Evolutionary conservation across 805 yeast species (phyloP).

Genomic region (Starmerella bombi): DNA sequence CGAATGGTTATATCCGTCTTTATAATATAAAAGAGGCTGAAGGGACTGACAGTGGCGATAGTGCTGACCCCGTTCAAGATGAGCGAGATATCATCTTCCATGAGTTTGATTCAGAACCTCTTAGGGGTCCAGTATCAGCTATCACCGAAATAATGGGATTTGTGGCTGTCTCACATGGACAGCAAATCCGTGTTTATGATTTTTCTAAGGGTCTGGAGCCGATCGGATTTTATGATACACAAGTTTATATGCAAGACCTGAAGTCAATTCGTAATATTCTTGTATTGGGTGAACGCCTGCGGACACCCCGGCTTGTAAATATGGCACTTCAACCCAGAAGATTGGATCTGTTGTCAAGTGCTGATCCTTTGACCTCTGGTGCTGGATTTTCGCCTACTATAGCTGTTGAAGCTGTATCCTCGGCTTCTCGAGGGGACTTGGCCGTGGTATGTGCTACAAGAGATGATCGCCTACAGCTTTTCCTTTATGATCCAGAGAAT

Average conservation of each 20-base stretch:
- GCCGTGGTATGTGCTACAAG: constrained; percentile 57
- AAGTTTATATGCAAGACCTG: constrained; percentile 62
- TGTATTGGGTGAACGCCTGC: constrained; percentile 67
- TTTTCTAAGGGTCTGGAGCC: constrained; percentile 76
- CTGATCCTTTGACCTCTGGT: constrained; percentile 28
- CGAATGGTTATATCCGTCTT: constrained; percentile 64
- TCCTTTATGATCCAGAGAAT: constrained; percentile 88
- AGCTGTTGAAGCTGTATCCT: constrained; percentile 33
- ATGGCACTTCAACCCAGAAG: constrained; percentile 93
- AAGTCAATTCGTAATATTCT: constrained; percentile 73
- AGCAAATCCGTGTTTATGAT: constrained; percentile 63
- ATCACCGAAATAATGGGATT: constrained; percentile 73
- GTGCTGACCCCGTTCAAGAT: background rate
- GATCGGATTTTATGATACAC: constrained; percentile 84
- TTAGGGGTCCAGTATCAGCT: constrained; percentile 72
- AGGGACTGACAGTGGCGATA: background rate
- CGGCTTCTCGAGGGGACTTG: constrained; percentile 38
- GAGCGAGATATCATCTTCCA: constrained; percentile 1
- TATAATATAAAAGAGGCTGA: constrained; percentile 22
- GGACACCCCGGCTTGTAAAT: constrained; percentile 68
- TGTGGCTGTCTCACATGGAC: constrained; percentile 75
- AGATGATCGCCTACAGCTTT: constrained; percentile 49
- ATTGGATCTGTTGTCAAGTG: constrained; percentile 66
- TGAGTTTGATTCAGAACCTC: constrained; percentile 37
- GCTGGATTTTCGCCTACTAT: constrained; percentile 15